Evolutionary conservation across 257 asterid genomes (phyloP).

Genomic region (Solanum virginianum): DNA sequence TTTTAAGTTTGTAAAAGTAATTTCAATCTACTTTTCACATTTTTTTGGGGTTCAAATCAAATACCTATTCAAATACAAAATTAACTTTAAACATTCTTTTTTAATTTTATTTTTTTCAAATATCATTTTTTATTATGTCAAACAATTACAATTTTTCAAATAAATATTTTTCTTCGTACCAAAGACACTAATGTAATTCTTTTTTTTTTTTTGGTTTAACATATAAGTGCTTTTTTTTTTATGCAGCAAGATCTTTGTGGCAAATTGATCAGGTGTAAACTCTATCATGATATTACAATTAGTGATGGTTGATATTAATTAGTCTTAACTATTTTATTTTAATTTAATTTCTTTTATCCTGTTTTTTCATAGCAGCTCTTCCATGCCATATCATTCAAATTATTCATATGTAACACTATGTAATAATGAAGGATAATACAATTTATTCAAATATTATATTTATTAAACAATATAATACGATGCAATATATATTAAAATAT

Average conservation of each 20-base stretch:
- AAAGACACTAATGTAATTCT: background rate
- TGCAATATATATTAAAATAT: too few relatives aligned
- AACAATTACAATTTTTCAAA: background rate
- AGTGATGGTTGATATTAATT: background rate
- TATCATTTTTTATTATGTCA: background rate
- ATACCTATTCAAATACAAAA: background rate
- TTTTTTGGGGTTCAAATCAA: background rate
- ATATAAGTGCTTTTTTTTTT: background rate
- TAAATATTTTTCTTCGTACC: background rate
- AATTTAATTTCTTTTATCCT: background rate
- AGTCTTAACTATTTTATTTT: background rate
- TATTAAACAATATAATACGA: too few relatives aligned
- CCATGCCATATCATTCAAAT: too few relatives aligned
- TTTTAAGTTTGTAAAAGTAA: background rate
- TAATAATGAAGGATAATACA: fast-evolving
- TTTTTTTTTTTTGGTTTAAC: background rate
- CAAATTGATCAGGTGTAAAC: background rate
- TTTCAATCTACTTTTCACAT: background rate
- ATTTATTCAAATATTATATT: too few relatives aligned
- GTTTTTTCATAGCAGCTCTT: too few relatives aligned
- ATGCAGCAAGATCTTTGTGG: constrained; percentile 12
- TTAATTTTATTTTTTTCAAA: background rate
- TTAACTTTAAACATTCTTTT: background rate
- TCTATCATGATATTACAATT: background rate
- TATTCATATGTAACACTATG: too few relatives aligned